Evolutionary conservation across 1,284 basidiomycete genomes (phyloP).

Genomic region (Pascua sp.): DNA sequence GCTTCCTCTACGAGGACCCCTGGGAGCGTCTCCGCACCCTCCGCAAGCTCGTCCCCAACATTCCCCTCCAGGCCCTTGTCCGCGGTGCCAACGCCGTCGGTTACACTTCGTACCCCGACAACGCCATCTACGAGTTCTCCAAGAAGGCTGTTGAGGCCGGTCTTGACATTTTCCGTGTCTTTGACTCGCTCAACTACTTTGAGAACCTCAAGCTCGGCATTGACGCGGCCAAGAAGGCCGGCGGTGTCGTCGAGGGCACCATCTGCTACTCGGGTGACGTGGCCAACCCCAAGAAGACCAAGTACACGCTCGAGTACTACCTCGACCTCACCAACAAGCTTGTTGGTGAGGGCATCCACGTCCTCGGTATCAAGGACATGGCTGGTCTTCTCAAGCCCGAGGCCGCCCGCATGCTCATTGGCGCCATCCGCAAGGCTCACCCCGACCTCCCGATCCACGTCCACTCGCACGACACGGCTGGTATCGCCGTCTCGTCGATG

Average conservation of each 20-base stretch:
- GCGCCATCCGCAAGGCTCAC: conserved; percentile 90
- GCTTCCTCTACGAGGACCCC: conserved; percentile 99
- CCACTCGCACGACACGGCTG: conserved; percentile 99
- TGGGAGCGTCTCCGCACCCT: conserved; percentile 96
- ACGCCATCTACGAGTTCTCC: conserved; percentile 98
- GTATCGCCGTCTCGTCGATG: conserved; percentile 96
- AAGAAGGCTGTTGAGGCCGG: conserved; percentile 98
- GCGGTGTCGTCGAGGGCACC: conserved; percentile 94
- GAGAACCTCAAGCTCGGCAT: conserved; percentile 96
- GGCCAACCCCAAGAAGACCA: conserved; percentile 89
- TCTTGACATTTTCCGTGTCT: conserved; percentile 99
- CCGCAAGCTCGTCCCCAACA: conserved; percentile 95
- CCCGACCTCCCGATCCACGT: conserved; percentile 99
- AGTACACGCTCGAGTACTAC: conserved; percentile 98
- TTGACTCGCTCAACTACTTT: conserved; percentile 98
- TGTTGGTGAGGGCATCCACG: conserved; percentile 92
- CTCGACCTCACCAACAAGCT: conserved; percentile 92
- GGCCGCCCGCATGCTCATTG: conserved; percentile 87
- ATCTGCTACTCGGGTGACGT: conserved; percentile 99
- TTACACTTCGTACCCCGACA: conserved; percentile 99
- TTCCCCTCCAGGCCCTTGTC: conserved; percentile 96
- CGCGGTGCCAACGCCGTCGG: conserved; percentile 99
- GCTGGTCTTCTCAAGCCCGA: conserved; percentile 95
- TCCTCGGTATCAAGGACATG: conserved; percentile 99
- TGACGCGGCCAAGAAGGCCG: conserved; percentile 98